Conservation (phyloP, 2,329 filamentous ascomycete genomes). For the Sporothrix sp. region DNA sequence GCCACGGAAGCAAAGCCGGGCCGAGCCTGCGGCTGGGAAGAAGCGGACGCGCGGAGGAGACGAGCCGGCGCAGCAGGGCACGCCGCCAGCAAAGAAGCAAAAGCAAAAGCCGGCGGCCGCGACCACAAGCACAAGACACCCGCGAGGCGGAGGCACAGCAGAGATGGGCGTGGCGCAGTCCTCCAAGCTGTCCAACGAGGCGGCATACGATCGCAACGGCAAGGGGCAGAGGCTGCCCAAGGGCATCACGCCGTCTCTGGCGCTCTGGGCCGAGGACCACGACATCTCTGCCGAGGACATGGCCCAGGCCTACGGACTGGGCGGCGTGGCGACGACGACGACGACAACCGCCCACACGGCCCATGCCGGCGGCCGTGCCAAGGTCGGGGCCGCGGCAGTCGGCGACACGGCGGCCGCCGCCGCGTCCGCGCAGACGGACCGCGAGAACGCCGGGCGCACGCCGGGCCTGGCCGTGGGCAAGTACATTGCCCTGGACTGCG, state of each 20-base stretch:
- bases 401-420: constrained; percentile 21
- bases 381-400: not conserved
- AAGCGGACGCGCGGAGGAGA: constrained; percentile 27
- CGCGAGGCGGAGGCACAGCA: not conserved
- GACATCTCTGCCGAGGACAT: constrained; percentile 51
- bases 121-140: not conserved
- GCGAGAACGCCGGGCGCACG: constrained; percentile 54
- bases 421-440: constrained; percentile 32
- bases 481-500: constrained; percentile 89
- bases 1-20: constrained; percentile 17
- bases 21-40: constrained; percentile 24
- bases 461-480: constrained; percentile 64
- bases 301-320: constrained; percentile 51
- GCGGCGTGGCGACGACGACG: constrained; percentile 23
- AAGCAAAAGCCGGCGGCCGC: not conserved
- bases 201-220: constrained; percentile 14
- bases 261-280: constrained; percentile 52
- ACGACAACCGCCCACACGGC: no score
- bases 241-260: constrained; percentile 41
- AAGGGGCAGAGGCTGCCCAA: constrained; percentile 20
- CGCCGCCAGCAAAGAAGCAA: constrained; percentile 15
- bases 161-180: constrained; percentile 51
- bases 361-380: not conserved
- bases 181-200: constrained; percentile 30
- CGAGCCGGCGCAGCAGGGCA: constrained; percentile 23